Evolutionary conservation across 2,329 filamentous ascomycete genomes (phyloP).

Genomic region (Botryosphaeria agaves): DNA sequence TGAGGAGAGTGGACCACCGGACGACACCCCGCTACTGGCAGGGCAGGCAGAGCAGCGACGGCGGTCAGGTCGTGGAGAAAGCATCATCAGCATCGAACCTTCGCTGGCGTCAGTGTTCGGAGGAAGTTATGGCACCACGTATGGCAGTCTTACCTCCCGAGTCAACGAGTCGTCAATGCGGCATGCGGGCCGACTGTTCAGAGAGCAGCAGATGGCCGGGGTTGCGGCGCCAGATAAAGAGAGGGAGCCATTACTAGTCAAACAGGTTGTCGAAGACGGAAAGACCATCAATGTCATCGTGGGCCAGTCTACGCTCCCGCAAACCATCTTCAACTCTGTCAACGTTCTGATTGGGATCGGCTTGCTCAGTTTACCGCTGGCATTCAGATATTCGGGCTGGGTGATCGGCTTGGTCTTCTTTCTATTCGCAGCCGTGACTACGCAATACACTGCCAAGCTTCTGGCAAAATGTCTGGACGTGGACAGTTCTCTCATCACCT

Average conservation of each 20-base stretch:
- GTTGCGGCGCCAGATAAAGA: conserved; percentile 25
- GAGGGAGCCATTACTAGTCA: conserved; percentile 64
- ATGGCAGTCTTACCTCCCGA: conserved; percentile 39
- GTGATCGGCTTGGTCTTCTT: conserved; percentile 63
- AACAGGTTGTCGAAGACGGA: conserved; percentile 76
- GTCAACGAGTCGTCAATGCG: conserved; percentile 38
- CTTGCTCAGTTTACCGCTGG: conserved; percentile 73
- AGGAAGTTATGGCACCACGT: conserved; percentile 51
- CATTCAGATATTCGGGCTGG: conserved; percentile 78
- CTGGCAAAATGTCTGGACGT: conserved; percentile 79
- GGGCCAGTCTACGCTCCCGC: conserved; percentile 85
- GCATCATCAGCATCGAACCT: conserved; percentile 31
- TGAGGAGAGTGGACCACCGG: conserved; percentile 13
- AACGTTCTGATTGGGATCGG: conserved; percentile 87
- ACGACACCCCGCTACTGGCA: conserved; percentile 12
- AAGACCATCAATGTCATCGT: conserved; percentile 71
- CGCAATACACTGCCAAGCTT: conserved; percentile 71
- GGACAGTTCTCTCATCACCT: conserved; percentile 74
- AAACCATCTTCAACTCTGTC: conserved; percentile 93
- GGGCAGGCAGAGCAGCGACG: conserved; percentile 12
- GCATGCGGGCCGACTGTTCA: conserved; percentile 34
- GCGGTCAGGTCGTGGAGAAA: conserved; percentile 18
- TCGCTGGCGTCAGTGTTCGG: conserved; percentile 44
- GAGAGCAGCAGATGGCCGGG: conserved; percentile 26
- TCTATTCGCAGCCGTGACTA: conserved; percentile 54